Evolutionary conservation across 2,329 filamentous ascomycete species (phyloP), one percentile per base, ranked within the genome.

Genomic region (Ophiobolus disseminans): DNA sequence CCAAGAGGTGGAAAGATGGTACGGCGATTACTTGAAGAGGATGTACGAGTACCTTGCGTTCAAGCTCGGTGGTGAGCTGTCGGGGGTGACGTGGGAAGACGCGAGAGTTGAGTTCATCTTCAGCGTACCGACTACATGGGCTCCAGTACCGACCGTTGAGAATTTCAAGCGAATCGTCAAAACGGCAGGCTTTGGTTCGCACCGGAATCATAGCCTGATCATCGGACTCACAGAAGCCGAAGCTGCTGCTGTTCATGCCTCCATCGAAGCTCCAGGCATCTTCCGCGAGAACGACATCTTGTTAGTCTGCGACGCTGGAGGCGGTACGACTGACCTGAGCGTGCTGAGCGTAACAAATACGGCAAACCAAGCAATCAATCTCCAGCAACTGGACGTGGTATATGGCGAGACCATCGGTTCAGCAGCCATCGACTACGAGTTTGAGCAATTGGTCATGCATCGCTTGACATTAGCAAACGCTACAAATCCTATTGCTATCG

Each of bases 81-180:
- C 53, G 1, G 60, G 75, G 72, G 58, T 68, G 64, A 21, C 62
- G 32, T 43, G 75, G 76, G 9, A 60, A 58, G n/a, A 64, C 62
- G 73, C 80, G 44, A 68, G 68, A 0, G 76, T 84, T 1, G 75
- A 79, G 30, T 85, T 83, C 55, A 66, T 83, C 7, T 84, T 84
- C 65, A 81, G 78, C 36, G 80, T 83, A 1, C 82, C 82, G 0
- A 84, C 82, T 1, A 84, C 82, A 0, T 85, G 82, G 82, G 74
- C 73, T 8, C 78, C 70, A 2, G 70, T 79, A 48, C 73, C 74
- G 6, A 77, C 78, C 2, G 77, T 83, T 40, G 81, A 83, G 62
- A 68, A 64, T 4, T 84, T 82, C 66, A 79, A 79, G 48, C 58
- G 60, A 1, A 75, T 81, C 22, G 77, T 83, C 2, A 58, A 63